Evolutionary conservation across 768 basidiomycete genomes (phyloP), one percentile per base, ranked within the genome.

Genomic region (Agrocybe praecox): DNA sequence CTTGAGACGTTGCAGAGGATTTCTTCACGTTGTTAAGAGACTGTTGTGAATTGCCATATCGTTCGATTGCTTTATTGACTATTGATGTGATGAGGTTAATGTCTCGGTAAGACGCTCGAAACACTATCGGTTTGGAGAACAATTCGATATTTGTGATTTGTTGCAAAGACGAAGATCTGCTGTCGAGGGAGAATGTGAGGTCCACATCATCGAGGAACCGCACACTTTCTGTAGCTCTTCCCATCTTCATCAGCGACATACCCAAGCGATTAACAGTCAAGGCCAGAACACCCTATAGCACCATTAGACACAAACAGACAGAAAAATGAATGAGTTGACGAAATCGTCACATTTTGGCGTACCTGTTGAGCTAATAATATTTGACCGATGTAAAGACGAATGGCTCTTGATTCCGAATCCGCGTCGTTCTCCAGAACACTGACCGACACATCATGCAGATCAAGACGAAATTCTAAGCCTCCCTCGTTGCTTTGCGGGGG

Each of bases 71-170:
- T 59, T 89, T 93, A 69, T 94, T 93, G 63, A 92, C 81, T 59
- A 96, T 96, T 3, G 86, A 76, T 46, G 82, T 87, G 61, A 98
- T 98, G 61, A 98, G 82, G 61, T 84, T 85, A 69, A 98, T 92
- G 68, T 99, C 97, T 18, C 93, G 85, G 66, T 95, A 94, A 0
- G 96, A 98, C n/a, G 94, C 94, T 22, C 97, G 84, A 70, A 99
- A 89, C 52, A 98, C 83, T 62, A 99, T 82, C 1, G 95, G 90
- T 58, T 92, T 89, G 22, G 86, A 75, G 17, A 81, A 77, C n/a
- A 95, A 68, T 67, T 97, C 95, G 56, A 98, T 88, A 65, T 80
- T 93, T 10, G 89, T 89, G 76, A 87, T 88, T 61, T 89, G 85
- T 50, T 90, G 86, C 12, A 73, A 78, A 0, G 77, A 72, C n/a